Evolutionary conservation across 106 monocot genomes (phyloP), one percentile per base, ranked within the genome.

Genomic region (Allium cepa): DNA sequence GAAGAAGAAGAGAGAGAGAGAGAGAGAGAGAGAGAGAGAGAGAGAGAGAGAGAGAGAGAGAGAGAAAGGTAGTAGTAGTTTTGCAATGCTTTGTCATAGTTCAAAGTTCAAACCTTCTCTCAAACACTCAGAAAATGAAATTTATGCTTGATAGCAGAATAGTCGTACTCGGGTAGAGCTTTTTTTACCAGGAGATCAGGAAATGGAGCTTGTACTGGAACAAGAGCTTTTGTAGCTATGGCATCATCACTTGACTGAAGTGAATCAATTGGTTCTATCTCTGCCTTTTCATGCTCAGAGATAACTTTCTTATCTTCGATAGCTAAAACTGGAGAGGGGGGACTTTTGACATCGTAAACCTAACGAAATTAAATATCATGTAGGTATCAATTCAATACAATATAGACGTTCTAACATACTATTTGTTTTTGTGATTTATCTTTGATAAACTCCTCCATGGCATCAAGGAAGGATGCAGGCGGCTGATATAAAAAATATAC

Each of bases 401-500:
- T 22, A 22, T 22, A 22, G 22, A 22, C 22, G 22, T 22, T 22
- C 22, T 22, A 22, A 12, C 66, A 22, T 67, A 57, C 17, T 16
- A 52, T 64, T 53, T 49, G 58, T 67, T 67, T 10, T 5, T 12
- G 72, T 36, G 79, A 66, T 22, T 69, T 60, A 56, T 76, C 79
- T 64, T 82, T 81, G 57, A 82, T 78, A 71, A 76, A 86, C 56
- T 81, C 86, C 73, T 86, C 82, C 86, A 82, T 86, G 27, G 79
- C 76, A 10, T 49, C 14, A 53, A 77, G 50, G 62, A 86, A 82
- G 67, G 79, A 82, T 74, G 66, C 71, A 57, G 76, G 79, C 13
- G 79, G 82, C 86, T 86, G 79, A 63, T 69, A 22, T 57, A n/a
- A 46, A 45, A 58, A 17, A 60, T 67, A 22, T 1, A 22, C 56